Conservation (phyloP, 208 protist genomes). For the Crithidia acanthocephali region DNA sequence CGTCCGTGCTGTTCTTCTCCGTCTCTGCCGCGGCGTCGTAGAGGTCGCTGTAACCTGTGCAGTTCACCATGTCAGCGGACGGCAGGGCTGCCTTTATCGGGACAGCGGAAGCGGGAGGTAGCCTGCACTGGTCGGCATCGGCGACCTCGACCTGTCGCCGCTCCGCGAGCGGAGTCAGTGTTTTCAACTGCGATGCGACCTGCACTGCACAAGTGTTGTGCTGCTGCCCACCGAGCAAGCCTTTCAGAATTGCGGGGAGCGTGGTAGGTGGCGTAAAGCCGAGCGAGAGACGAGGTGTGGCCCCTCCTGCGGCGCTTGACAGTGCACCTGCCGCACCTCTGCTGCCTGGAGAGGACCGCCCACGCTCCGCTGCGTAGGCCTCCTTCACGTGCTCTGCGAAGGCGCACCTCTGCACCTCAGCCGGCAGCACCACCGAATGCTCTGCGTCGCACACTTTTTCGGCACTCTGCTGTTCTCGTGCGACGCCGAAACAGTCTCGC, state of each 20-base stretch:
- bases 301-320: not conserved
- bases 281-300: not conserved
- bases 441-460: not conserved
- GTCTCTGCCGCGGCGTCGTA: not conserved
- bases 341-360: not conserved
- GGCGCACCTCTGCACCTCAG: not conserved
- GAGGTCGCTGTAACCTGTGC: not conserved
- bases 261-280: not conserved
- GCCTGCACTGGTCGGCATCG: too few species aligned
- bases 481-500: constrained; percentile 1
- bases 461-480: not conserved
- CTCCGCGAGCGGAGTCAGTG: too few species aligned
- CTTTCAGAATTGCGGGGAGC: not conserved
- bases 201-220: not conserved
- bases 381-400: constrained; percentile 19
- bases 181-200: too few species aligned
- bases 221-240: not conserved
- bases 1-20: not conserved
- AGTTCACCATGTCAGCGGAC: too few species aligned
- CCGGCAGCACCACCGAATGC: not conserved
- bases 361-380: not conserved
- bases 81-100: too few species aligned
- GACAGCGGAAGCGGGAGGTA: not conserved
- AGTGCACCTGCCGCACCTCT: not conserved
- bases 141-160: too few species aligned